Conservation (phyloP, 1,284 basidiomycete genomes). For the Ceratobasidium sp. region DNA sequence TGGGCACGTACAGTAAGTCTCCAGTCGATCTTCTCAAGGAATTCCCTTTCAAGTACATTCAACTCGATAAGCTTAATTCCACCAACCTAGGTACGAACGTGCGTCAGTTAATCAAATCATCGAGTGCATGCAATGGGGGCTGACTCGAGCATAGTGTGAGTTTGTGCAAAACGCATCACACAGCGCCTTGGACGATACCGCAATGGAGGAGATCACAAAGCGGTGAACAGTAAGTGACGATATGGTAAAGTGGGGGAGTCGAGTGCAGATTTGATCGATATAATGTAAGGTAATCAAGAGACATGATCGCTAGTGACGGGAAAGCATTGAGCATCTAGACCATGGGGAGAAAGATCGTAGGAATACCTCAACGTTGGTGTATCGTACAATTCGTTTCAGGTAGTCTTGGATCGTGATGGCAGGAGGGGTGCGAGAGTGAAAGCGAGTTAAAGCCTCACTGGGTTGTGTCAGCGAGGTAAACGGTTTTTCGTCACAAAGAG, state of each 20-base stretch:
- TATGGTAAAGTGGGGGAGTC: conserved; percentile 85
- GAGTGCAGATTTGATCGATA: conserved; percentile 91
- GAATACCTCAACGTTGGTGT: conserved; percentile 88
- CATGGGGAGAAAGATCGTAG: background rate
- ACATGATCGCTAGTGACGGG: conserved; percentile 71
- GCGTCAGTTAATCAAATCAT: background rate
- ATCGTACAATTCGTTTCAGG: conserved; percentile 86
- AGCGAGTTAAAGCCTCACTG: conserved; percentile 85
- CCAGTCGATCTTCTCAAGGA: conserved; percentile 90
- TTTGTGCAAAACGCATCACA: conserved; percentile 95
- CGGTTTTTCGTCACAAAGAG: conserved; percentile 37
- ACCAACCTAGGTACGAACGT: conserved; percentile 67
- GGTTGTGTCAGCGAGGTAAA: conserved; percentile 26
- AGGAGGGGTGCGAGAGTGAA: conserved; percentile 90
- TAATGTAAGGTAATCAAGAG: conserved; percentile 89
- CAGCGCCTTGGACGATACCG: conserved; percentile 87
- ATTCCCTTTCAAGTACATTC: conserved; percentile 91
- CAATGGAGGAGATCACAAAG: conserved; percentile 89
- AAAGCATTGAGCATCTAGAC: conserved; percentile 1
- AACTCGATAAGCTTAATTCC: conserved; percentile 89
- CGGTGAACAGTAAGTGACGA: conserved; percentile 95
- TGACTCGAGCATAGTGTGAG: conserved; percentile 72
- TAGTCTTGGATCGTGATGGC: conserved; percentile 87
- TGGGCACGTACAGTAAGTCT: conserved; percentile 78
- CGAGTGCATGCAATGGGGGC: background rate